Conservation (phyloP, 305 asterid genomes). For the Fraxinus sp. region DNA sequence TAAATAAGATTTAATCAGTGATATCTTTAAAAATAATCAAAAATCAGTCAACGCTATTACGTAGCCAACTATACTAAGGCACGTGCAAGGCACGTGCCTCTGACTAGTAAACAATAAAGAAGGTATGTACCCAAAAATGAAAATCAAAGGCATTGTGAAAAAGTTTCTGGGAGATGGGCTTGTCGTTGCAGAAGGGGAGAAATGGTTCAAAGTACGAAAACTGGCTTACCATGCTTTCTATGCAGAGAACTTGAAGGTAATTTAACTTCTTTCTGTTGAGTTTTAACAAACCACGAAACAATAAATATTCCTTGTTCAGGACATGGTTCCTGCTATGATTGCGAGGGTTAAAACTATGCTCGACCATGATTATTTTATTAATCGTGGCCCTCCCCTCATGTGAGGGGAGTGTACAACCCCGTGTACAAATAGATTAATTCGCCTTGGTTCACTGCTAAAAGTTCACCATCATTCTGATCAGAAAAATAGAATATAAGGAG, state of each 20-base stretch:
- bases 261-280: not conserved
- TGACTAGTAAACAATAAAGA: conserved; percentile 37
- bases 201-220: conserved; percentile 57
- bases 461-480: conserved; percentile 39
- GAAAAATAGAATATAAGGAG: conserved; percentile 31
- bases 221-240: conserved; percentile 66
- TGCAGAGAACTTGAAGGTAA: conserved; percentile 59
- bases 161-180: conserved; percentile 61
- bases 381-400: too few species aligned
- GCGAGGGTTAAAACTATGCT: conserved; percentile 45
- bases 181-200: conserved; percentile 39
- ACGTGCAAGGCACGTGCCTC: too few species aligned
- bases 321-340: conserved; percentile 56
- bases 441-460: conserved; percentile 37
- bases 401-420: too few species aligned
- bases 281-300: not conserved
- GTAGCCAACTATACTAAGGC: too few species aligned
- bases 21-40: too few species aligned
- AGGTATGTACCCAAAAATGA: conserved; percentile 38
- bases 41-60: too few species aligned
- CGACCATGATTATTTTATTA: not conserved
- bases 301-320: conserved; percentile 25
- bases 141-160: conserved; percentile 28
- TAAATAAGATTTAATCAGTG: too few species aligned
- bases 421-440: too few species aligned